Base-by-base conservation (phyloP, 2,329 filamentous ascomycete genomes). In the Pseudocercospora fuligena region DNA sequence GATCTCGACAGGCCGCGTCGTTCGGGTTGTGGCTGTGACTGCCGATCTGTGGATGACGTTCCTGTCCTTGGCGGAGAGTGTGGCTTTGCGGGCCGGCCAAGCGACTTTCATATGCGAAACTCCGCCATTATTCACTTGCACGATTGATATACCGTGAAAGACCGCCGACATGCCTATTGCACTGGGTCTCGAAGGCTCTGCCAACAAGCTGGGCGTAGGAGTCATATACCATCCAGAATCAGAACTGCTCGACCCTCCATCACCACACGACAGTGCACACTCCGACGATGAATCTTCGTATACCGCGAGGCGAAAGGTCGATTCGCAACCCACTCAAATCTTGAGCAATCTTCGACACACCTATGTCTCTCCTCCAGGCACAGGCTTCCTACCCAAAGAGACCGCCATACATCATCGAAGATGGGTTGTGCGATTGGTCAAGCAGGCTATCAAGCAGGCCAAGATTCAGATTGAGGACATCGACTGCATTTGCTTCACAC, bases 151-250 rank as follows among this genome's bases (percentile, higher is more conserved):
- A 27, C 14, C 21, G 21, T 5, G 14, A 23, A 8, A 27, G 19
- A 25, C 25, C 53, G 3, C 25, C 68, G 72, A 63, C 3, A 79
- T 79, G 77, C 75, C 77, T 84, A 90, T 92, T 72, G 86, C 89
- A 31, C 85, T 92, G 74, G 90, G 90, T 23, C 86, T 92, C 78
- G 95, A 99, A 84, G 94, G 95, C 79, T 97, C 93, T 65, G 95
- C 95, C 81, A 99, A 99, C 85, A 99, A 99, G 82, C 89, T 99
- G 61, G 95, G 94, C 72, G 90, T 98, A 66, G 95, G 95, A 76
- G 85, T 99, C 66, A 97, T 99, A 78, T 87, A 89, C 25, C 95
- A 98, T 83, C 85, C 89, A 3, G 74, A 82, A 69, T 76, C 82
- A 8, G 76, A 47, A 66, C 12, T 53, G 29, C 64, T 64, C 33